Evolutionary conservation across 352 stramenopile genomes (phyloP), one percentile per base, ranked within the genome.

Genomic region (Elongisporangium prolatum): DNA sequence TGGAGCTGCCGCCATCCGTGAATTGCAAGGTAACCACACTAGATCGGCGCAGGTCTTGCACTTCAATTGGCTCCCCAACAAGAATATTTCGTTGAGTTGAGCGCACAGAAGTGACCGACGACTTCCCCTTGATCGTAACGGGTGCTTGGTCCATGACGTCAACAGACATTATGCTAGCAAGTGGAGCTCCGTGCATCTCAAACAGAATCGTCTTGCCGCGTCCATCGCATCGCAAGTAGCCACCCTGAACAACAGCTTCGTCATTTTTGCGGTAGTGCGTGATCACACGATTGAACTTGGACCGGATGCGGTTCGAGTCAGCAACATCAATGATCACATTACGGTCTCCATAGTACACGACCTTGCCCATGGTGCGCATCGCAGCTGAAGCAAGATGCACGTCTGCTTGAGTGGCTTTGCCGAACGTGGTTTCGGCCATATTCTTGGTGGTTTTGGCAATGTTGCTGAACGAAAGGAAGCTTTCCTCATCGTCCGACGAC

Each of bases 241-340:
- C 79, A 11, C 84, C 84, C 56, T 83, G 78, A 0, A 88, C 78
- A n/a, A 67, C 59, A 2, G 67, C 57, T 24, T 73, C 50, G 44
- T 89, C 84, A 47, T 77, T 80, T 65, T 92, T 91, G 59, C 77
- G 77, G 37, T 84, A 90, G 55, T 91, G 80, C 13, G 83, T 93
- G 50, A 95, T 79, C 21, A 95, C 75, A 28, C 80, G 83, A 37
- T 95, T 91, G 60, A 95, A 91, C 64, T 91, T 92, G 44, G 79
- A 90, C 20, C 81, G 79, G 21, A 86, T 63, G 8, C 85, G 83
- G 52, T 95, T 93, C 56, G 83, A 93, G 64, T 95, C 79, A 1
- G 72, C 81, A 8, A 95, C 82, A 54, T 91, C 77, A 47, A 95
- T 89, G 22, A 91, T 75, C 10, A 95, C 63, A 47, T 93, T 91